Base-by-base conservation (phyloP, 2,329 filamentous ascomycete genomes). In the Alternaria brassicicola region DNA sequence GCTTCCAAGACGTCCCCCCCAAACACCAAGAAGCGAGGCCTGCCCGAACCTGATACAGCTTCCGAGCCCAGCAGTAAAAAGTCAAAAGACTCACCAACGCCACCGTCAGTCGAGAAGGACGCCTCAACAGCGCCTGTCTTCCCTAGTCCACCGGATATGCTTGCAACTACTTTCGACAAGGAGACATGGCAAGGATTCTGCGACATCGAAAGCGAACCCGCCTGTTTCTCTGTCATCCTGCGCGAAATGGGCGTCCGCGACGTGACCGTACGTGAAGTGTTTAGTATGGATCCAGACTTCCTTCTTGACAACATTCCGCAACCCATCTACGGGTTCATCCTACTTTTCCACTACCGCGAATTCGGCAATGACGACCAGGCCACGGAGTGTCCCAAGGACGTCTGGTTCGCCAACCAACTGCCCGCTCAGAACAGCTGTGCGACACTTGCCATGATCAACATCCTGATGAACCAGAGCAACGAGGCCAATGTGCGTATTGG, bases 341-440 rank as follows among this genome's bases (percentile, higher is more conserved):
- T 98, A 63, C 84, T 97, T 1, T 97, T 92, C 69, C 86, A 89
- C 57, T 97, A 81, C 59, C 75, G 87, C 66, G 83, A 85, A 28
- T 84, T 82, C 4, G 79, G 81, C 35, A 57, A 61, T n/a, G 83
- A 86, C 54, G 74, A 78, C 5, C 74, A 75, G 65, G 85, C 79
- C 69, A 79, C 82, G 55, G 81, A 84, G 61, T 88, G 85, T 62
- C 88, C 88, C 0, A 80, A 86, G 3, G 80, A 86, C 28, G 81
- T 98, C 17, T 99, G 95, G 94, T 98, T 97, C 76, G 93, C 93
- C 26, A 97, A 97, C 70, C 94, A 96, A 80, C 89, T 91, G 45
- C 75, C 74, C 5, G 71, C 67, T 12, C 73, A 76, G 47, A 96
- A 96, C 76, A 89, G 92, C 25, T 99, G 95, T 78, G 95, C 92